Evolutionary conservation across 441 rosid genomes (phyloP).

Genomic region (Erysimum cheiri): DNA sequence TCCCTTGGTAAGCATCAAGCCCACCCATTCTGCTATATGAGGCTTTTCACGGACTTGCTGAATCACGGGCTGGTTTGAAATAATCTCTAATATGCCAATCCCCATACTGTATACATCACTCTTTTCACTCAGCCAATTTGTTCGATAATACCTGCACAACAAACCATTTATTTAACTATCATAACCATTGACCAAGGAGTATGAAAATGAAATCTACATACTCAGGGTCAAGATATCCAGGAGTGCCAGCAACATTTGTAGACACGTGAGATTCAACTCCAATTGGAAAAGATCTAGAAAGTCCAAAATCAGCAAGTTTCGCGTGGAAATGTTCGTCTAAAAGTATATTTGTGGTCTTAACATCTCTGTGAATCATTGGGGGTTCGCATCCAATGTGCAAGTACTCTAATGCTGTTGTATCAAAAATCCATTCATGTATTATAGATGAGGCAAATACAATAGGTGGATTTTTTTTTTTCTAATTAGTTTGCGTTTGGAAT

Average conservation of each 20-base stretch:
- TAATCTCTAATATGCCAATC: not conserved
- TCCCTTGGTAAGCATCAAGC: not conserved
- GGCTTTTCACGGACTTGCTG: not conserved
- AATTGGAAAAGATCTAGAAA: conserved; percentile 37
- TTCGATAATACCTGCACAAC: conserved; percentile 36
- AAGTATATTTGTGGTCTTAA: conserved; percentile 49
- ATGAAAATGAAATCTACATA: conserved; percentile 13
- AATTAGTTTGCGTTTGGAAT: too few relatives aligned
- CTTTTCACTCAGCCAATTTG: conserved; percentile 10
- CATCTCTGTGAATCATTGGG: conserved; percentile 48
- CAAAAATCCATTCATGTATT: not conserved
- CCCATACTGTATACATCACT: conserved; percentile 33
- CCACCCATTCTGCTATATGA: conserved; percentile 31
- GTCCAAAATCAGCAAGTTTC: conserved; percentile 50
- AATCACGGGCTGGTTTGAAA: conserved; percentile 8
- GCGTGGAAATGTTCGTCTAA: conserved; percentile 38
- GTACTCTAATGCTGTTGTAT: conserved; percentile 44
- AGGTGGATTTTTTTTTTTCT: not conserved
- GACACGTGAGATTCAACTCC: conserved; percentile 36
- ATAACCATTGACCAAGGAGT: not conserved
- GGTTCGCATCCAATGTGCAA: conserved; percentile 47
- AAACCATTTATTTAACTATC: not conserved
- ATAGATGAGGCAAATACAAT: not conserved
- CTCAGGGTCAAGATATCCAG: conserved; percentile 53
- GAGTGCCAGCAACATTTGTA: conserved; percentile 45